Evolutionary conservation across 148 eudicot species (phyloP), one percentile per base, ranked within the genome.

Genomic region (Cornus kousa): DNA sequence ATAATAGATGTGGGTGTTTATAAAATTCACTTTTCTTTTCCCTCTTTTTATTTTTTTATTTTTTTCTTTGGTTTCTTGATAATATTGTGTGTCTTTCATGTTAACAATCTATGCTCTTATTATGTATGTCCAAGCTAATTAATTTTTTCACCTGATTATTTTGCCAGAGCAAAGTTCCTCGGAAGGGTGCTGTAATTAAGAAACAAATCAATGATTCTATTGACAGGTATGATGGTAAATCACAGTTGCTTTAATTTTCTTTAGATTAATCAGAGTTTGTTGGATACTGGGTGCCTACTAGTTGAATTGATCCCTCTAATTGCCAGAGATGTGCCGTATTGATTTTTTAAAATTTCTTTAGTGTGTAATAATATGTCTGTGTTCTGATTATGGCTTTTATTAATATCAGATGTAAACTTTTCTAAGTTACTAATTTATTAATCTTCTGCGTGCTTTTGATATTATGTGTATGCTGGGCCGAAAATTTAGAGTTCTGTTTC

Each of bases 1-100:
- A 80, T 97, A 17, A 65, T 88, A 85, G 97, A 97, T 89, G 99
- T 97, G 81, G 84, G 99, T 85, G 50, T 48, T 43, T 9, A 43
- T 43, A 9, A 9, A 43, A 24, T 13, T 69, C 9, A 2, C 7
- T 33, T 65, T 53, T 67, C 5, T 50, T 77, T n/a, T 67, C 33
- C 70, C 62, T 35, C 28, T 68, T 12, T 3, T 28, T 11, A 28
- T 28, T 28, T 28, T 28, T 28, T 28, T 0, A 28, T 28, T 28
- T 28, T 28, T 28, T 28, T 28, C 28, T 48, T 71, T 17, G n/a
- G 12, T 23, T 62, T 46, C 40, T 76, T 71, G 46, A 62, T 19
- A 5, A 19, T 62, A n/a, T 19, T 62, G 8, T 60, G n/a, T 62
- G 66, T 62, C 8, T 57, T 57, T 57, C 66, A 62, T 62, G 24